Conservation (phyloP, 2,329 filamentous ascomycete genomes). For the Fusarium stilboides region DNA sequence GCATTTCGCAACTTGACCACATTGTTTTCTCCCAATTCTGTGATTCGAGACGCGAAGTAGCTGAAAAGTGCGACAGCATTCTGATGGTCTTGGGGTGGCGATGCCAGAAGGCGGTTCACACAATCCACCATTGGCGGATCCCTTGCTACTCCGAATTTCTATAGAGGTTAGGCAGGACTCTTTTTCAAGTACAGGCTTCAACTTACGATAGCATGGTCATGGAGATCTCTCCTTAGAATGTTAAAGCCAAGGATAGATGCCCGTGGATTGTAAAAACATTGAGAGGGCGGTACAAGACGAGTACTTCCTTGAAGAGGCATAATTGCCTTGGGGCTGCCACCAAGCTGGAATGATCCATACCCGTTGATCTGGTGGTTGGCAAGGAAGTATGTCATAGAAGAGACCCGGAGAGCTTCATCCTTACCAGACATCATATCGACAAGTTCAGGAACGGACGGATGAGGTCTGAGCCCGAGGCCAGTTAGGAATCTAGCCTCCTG, state of each 20-base stretch:
- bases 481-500: slow-evolving; percentile 82
- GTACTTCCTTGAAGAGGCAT: slow-evolving; percentile 81
- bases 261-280: slow-evolving; percentile 86
- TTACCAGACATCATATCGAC: slow-evolving; percentile 82
- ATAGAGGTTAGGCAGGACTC: slow-evolving; percentile 21
- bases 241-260: slow-evolving; percentile 85
- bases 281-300: slow-evolving; percentile 78
- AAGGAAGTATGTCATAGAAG: slow-evolving; percentile 86
- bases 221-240: slow-evolving; percentile 82
- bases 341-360: slow-evolving; percentile 77
- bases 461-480: slow-evolving; percentile 79
- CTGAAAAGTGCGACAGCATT: slow-evolving; percentile 82
- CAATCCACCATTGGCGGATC: slow-evolving; percentile 86
- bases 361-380: slow-evolving; percentile 83
- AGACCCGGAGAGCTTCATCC: slow-evolving; percentile 72
- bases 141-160: slow-evolving; percentile 86
- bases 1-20: slow-evolving; percentile 74
- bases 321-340: slow-evolving; percentile 69
- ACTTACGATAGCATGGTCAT: slow-evolving; percentile 76
- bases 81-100: slow-evolving; percentile 76
- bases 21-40: slow-evolving; percentile 77
- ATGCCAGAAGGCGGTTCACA: slow-evolving; percentile 78
- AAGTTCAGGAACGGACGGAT: slow-evolving; percentile 81
- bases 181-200: neutral
- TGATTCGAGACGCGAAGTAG: slow-evolving; percentile 85